phyloP scores from a whole-genome alignment of 371 early-diverging fungal species.

The Rhizoclosmatium hyalinum region DNA sequence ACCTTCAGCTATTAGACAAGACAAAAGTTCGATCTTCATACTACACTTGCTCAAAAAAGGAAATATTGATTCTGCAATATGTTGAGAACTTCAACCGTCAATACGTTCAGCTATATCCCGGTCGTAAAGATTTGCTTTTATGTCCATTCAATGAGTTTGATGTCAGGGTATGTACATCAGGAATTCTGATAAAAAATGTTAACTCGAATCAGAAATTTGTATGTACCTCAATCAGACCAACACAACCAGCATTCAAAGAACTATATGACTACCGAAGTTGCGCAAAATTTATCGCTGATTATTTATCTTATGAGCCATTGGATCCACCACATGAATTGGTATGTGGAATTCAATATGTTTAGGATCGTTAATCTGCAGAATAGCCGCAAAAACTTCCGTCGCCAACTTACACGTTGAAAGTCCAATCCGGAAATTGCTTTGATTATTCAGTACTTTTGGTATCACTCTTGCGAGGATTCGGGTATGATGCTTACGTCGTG shows the following conservation, averaged over 20 bases:
- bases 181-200: background rate
- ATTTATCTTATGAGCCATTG: constrained; percentile 53
- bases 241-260: constrained; percentile 57
- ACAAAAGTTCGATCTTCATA: constrained; percentile 46
- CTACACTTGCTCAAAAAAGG: constrained; percentile 50
- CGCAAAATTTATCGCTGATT: constrained; percentile 57
- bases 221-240: constrained; percentile 57
- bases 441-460: constrained; percentile 54
- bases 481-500: constrained; percentile 65
- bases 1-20: constrained; percentile 44
- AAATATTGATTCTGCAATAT: constrained; percentile 48
- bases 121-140: constrained; percentile 53
- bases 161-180: constrained; percentile 37
- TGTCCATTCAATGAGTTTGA: constrained; percentile 57
- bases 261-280: constrained; percentile 59
- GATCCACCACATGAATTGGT: constrained; percentile 63
- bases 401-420: constrained; percentile 55
- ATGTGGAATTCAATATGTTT: constrained; percentile 6
- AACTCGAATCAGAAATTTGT: constrained; percentile 54
- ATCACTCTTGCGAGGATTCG: constrained; percentile 58
- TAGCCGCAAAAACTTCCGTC: constrained; percentile 51
- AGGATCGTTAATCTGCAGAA: background rate
- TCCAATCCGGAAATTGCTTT: constrained; percentile 58
- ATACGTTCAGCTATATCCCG: constrained; percentile 58
- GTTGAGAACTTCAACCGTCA: constrained; percentile 59